These are phyloP conservation scores for Neotropicomus parvogracilis DNA, from an alignment of 1,284 basidiomycete species.

Conservation along the genomic window DNA sequence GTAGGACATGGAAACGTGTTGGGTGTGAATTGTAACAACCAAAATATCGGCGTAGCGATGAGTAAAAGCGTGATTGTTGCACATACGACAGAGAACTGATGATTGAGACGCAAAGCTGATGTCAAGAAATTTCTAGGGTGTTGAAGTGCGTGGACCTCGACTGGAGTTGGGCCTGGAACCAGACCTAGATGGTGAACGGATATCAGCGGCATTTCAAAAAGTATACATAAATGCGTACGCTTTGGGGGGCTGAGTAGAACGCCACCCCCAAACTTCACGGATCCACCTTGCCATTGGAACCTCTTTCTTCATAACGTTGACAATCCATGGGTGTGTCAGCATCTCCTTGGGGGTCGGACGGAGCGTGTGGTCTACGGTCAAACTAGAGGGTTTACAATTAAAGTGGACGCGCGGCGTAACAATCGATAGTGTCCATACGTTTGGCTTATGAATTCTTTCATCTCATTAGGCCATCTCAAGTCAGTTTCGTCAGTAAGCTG, in stretches of 20 bases:
- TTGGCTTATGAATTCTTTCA: slow-evolving; percentile 90
- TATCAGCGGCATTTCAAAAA: neutral
- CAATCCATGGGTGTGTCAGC: slow-evolving; percentile 86
- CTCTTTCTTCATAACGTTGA: slow-evolving; percentile 73
- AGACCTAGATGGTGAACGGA: slow-evolving; percentile 11
- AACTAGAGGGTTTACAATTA: slow-evolving; percentile 33
- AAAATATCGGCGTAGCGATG: slow-evolving; percentile 12
- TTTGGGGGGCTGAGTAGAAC: slow-evolving; percentile 28
- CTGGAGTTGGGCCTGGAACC: slow-evolving; percentile 42
- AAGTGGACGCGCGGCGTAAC: slow-evolving; percentile 5
- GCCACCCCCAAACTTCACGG: slow-evolving; percentile 85
- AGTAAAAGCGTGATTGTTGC: slow-evolving; percentile 23
- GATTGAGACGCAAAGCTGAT: neutral
- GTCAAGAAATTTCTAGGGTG: slow-evolving; percentile 22
- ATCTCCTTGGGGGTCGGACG: slow-evolving; percentile 87
- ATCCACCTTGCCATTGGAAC: slow-evolving; percentile 92
- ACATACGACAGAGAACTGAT: slow-evolving; percentile 15
- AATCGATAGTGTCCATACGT: slow-evolving; percentile 55
- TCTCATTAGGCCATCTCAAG: slow-evolving; percentile 76
- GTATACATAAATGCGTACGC: slow-evolving; percentile 13
- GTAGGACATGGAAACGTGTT: slow-evolving; percentile 16
- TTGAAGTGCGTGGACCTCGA: slow-evolving; percentile 27
- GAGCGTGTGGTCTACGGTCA: slow-evolving; percentile 54
- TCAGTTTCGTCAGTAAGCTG: slow-evolving; percentile 71
- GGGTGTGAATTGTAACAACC: slow-evolving; percentile 19